Base-by-base conservation (phyloP, 1,139 yeast genomes). In the Meyerozyma athensensis region DNA sequence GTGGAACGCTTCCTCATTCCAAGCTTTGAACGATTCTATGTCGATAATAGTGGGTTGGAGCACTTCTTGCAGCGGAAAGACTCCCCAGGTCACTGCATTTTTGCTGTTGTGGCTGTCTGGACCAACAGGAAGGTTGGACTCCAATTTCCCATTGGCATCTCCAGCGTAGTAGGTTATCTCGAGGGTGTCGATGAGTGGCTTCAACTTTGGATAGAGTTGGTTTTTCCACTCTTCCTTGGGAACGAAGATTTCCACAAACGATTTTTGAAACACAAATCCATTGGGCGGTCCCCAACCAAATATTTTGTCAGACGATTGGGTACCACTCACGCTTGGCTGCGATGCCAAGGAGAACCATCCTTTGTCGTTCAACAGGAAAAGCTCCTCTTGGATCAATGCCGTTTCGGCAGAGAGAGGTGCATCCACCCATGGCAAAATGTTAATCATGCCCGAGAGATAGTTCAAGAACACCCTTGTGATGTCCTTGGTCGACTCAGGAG, bases 71-170 rank as follows among this genome's bases (percentile, higher is more conserved):
- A 81, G 83, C 2, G 95, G 95, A 67, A 90, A 89, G 3, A 85
- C 95, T 40, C 97, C 97, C 97, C 97, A 92, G 1, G 97, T 92
- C 7, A 92, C 94, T 18, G 94, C 96, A 49, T 82, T 80, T 49
- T 67, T 69, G 40, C 67, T 61, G 37, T 55, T 55, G 40, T 56
- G 63, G n/a, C 49, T 43, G 31, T 53, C 49, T 2, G 46, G 45
- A 0, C 53, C 56, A 5, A 53, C 36, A 1, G 72, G 70, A 53
- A 84, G 61, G 48, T 84, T 85, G 3, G 90, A 75, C 22, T 68
- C 63, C 45, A 86, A 77, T n/a, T 62, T 54, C 1, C 82, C 82
- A 3, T 60, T 45, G 30, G 74, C 54, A 54, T 82, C 87, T 30
- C 94, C 90, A 23, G 75, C 72, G 57, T 83, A 90, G 59, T 80